Conservation (phyloP, 2,329 filamentous ascomycete species). For the Sarocladiaceae sp. region DNA sequence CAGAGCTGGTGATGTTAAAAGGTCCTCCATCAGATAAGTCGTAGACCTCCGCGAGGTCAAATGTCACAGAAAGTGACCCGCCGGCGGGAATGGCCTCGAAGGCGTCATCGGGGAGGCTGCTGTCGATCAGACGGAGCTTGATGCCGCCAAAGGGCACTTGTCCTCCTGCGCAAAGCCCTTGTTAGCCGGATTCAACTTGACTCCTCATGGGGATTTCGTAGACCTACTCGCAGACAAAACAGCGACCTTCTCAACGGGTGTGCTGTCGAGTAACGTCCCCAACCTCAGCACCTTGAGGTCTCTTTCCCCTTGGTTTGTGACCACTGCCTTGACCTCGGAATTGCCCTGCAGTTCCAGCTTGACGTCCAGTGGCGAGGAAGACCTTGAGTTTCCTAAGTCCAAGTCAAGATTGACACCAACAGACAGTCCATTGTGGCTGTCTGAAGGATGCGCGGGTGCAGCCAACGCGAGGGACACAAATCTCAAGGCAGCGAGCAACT, state of each 20-base stretch:
- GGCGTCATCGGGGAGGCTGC: constrained; percentile 33
- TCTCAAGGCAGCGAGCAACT: constrained; percentile 8
- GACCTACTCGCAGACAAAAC: constrained; percentile 35
- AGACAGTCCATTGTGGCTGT: background rate
- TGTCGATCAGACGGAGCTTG: constrained; percentile 35
- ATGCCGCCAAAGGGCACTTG: constrained; percentile 43
- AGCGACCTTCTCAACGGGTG: constrained; percentile 42
- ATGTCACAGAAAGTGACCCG: constrained; percentile 40
- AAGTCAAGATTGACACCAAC: constrained; percentile 1
- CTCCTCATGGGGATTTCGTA: too few relatives aligned
- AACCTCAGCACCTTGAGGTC: constrained; percentile 41
- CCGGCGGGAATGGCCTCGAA: constrained; percentile 38
- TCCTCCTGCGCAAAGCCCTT: constrained; percentile 13
- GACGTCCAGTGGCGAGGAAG: constrained; percentile 25
- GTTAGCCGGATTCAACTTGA: too few relatives aligned
- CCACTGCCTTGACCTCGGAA: constrained; percentile 36
- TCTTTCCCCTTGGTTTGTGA: constrained; percentile 41
- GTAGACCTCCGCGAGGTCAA: constrained; percentile 46
- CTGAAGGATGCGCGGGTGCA: constrained; percentile 9
- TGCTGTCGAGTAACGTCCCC: constrained; percentile 40
- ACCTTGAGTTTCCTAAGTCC: background rate
- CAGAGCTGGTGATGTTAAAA: constrained; percentile 46
- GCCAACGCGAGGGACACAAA: constrained; percentile 25
- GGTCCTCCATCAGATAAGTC: constrained; percentile 39
- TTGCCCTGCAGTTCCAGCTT: constrained; percentile 38